Percentiles rank a stretch among this genome's conserved stretches.
phyloP scores from a whole-genome alignment of 495 filamentous ascomycete species.

The Podospora australis region DNA sequence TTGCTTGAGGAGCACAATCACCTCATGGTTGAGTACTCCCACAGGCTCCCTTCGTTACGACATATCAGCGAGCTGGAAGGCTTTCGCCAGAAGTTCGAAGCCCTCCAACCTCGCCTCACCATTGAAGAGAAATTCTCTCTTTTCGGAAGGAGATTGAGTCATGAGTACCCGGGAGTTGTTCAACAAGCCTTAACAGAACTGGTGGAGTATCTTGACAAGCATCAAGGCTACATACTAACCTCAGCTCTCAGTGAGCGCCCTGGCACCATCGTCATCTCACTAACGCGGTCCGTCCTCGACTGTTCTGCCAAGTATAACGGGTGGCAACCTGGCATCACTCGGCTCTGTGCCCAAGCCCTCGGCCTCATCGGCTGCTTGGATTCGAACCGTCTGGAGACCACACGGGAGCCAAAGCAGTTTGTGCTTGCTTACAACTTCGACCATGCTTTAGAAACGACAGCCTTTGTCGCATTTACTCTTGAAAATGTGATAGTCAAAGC shows the following conservation, averaged over 20 bases:
- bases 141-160: slow-evolving; percentile 64
- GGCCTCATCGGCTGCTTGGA: slow-evolving; percentile 88
- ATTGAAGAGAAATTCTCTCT: slow-evolving; percentile 52
- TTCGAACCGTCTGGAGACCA: slow-evolving; percentile 77
- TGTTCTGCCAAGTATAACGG: slow-evolving; percentile 72
- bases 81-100: slow-evolving; percentile 55
- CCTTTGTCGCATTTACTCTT: slow-evolving; percentile 79
- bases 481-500: slow-evolving; percentile 83
- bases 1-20: slow-evolving; percentile 56
- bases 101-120: slow-evolving; percentile 50
- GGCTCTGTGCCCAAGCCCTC: slow-evolving; percentile 70
- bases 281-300: slow-evolving; percentile 75
- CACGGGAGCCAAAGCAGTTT: slow-evolving; percentile 69
- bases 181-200: slow-evolving; percentile 73
- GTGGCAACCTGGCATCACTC: slow-evolving; percentile 55
- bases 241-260: slow-evolving; percentile 82
- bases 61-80: slow-evolving; percentile 63
- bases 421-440: slow-evolving; percentile 82
- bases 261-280: slow-evolving; percentile 59
- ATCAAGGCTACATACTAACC: slow-evolving; percentile 77
- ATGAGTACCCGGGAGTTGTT: slow-evolving; percentile 81
- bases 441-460: slow-evolving; percentile 67
- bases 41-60: slow-evolving; percentile 69
- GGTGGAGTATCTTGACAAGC: slow-evolving; percentile 56
- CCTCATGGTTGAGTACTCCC: slow-evolving; percentile 56